Evolutionary conservation across 352 stramenopile species (phyloP).

Genomic region (Globisporangium rhizosaccharum): DNA sequence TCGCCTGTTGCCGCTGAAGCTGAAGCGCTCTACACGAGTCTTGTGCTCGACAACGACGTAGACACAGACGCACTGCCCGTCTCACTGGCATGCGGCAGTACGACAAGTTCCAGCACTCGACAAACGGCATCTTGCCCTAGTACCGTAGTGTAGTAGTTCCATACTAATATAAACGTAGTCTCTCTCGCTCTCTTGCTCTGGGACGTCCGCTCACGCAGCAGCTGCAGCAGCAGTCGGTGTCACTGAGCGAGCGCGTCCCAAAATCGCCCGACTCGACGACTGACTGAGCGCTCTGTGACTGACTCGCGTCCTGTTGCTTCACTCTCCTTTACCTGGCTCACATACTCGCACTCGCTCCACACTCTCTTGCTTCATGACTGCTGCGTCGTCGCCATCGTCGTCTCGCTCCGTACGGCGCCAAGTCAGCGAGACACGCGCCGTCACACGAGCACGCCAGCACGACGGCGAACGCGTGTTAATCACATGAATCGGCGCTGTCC

Average conservation of each 20-base stretch:
- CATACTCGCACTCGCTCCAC: too few relatives aligned
- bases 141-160: too few relatives aligned
- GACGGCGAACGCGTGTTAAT: constrained; percentile 1
- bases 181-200: too few relatives aligned
- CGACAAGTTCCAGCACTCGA: constrained; percentile 62
- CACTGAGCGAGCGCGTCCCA: too few relatives aligned
- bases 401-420: not conserved
- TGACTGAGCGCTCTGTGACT: too few relatives aligned
- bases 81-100: constrained; percentile 61
- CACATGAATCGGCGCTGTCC: constrained; percentile 48
- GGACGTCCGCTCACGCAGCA: not conserved
- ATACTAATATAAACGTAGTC: too few relatives aligned
- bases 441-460: not conserved
- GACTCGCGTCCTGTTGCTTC: too few relatives aligned
- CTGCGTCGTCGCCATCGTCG: not conserved
- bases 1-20: constrained; percentile 5
- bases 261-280: too few relatives aligned
- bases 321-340: too few relatives aligned
- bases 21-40: not conserved
- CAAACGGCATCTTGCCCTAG: constrained; percentile 61
- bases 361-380: not conserved
- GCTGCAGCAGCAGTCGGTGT: too few relatives aligned
- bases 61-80: not conserved
- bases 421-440: not conserved
- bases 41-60: not conserved